Evolutionary conservation across 2,329 filamentous ascomycete species (phyloP), one percentile per base, ranked within the genome.

Genomic region (Aspergillus intermedius): DNA sequence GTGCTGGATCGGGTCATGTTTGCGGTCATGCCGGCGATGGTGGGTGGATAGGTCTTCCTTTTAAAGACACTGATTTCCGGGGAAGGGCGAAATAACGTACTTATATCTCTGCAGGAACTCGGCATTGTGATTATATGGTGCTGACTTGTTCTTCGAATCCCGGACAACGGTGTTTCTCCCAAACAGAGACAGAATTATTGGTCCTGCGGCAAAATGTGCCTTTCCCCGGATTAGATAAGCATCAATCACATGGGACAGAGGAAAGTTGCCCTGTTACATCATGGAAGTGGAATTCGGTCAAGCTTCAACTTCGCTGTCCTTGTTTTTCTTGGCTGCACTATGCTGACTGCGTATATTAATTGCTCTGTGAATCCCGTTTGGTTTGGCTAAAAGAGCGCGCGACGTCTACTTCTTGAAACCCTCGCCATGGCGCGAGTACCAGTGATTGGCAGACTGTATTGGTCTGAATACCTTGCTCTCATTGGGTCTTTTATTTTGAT

Each of bases 51-150:
- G n/a, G 1, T 35, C 34, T 40, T 22, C 37, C 17, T 40, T 9
- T 22, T 7, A 17, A 3, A 6, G 34, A 17, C 13, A 15, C 15
- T 35, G 34, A 8, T 7, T 35, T 17, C 13, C 34, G 13, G n/a
- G 34, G 9, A 9, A n/a, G 37, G 22, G 44, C 40, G 44, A 41
- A 43, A 49, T 19, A 45, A 75, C 88, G 59, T 80, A 97, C 91
- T 84, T 67, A 98, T 88, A 72, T 97, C 91, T 82, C 91, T 88
- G 76, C 93, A 98, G 54, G 91, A 96, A 71, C 87, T 90, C 50
- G 91, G 91, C 93, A 97, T 95, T 47, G 69, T 76, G 68, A 5
- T 17, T 5, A 3, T 35, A 35, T 35, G n/a, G 5, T 30, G 25
- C 10, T 30, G 25, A 12, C 25, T 30, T 30, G 25, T 30, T 30